These are phyloP conservation scores for Coffea canephora DNA, from an alignment of 257 asterid genomes.

Conservation along the genomic window DNA sequence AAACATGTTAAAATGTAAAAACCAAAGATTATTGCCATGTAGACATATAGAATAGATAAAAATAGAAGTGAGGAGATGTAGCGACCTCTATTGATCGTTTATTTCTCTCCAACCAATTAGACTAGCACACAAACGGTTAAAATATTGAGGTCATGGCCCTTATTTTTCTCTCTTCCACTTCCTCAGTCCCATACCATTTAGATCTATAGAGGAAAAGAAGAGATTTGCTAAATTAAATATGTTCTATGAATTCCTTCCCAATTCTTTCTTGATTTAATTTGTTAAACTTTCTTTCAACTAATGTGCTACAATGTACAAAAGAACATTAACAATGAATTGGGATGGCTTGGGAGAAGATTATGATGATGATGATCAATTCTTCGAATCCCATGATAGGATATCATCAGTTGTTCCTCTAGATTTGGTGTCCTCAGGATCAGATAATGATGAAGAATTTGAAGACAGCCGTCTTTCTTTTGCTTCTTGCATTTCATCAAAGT, in stretches of 20 bases:
- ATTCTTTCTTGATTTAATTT: not conserved
- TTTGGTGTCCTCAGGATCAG: conserved; percentile 50
- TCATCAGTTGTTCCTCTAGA: conserved; percentile 59
- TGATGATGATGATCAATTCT: conserved; percentile 78
- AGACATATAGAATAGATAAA: not conserved
- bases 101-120: conserved; percentile 22
- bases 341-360: conserved; percentile 66
- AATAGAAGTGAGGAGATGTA: conserved; percentile 35
- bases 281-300: not conserved
- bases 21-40: not conserved
- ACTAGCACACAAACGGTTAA: conserved; percentile 22
- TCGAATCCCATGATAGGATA: conserved; percentile 54
- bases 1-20: not conserved
- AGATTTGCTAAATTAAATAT: not conserved
- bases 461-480: conserved; percentile 77
- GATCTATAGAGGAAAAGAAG: not conserved
- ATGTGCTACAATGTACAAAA: conserved; percentile 57
- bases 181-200: conserved; percentile 32
- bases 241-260: not conserved
- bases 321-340: conserved; percentile 90
- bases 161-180: conserved; percentile 64
- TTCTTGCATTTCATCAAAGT: conserved; percentile 43
- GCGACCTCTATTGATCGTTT: conserved; percentile 39
- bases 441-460: conserved; percentile 58
- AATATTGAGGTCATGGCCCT: conserved; percentile 29